These are phyloP conservation scores for Biscogniauxia sp. DNA, from an alignment of 2,329 filamentous ascomycete species.

Conservation along the genomic window DNA sequence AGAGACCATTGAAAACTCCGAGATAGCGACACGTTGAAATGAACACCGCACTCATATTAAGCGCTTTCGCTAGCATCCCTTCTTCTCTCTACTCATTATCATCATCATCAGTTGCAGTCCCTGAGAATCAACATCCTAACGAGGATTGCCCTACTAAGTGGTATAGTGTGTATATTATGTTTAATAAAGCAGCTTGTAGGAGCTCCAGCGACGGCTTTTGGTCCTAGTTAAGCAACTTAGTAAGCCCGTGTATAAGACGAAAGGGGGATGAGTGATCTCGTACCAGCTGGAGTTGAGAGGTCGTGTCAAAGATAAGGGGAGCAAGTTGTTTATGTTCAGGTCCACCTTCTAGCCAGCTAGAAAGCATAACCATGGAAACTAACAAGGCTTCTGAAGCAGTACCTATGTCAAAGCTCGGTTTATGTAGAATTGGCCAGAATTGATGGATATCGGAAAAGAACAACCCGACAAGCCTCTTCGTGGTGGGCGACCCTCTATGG, in stretches of 20 bases:
- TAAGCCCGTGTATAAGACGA: neutral
- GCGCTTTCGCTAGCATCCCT: slow-evolving; percentile 15
- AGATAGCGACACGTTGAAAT: slow-evolving; percentile 19
- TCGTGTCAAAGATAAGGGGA: slow-evolving; percentile 11
- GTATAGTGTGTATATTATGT: slow-evolving; percentile 12
- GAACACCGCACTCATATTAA: slow-evolving; percentile 11
- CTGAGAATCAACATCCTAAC: neutral
- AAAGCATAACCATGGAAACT: slow-evolving; percentile 12
- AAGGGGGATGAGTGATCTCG: neutral
- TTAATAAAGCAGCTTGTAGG: slow-evolving; percentile 14
- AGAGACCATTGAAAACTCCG: slow-evolving; percentile 18
- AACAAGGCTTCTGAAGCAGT: slow-evolving; percentile 7
- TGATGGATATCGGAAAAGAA: slow-evolving; percentile 16
- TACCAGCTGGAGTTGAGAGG: slow-evolving; percentile 15
- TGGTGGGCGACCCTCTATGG: slow-evolving; percentile 5
- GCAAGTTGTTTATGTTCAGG: slow-evolving; percentile 11
- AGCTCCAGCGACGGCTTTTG: slow-evolving; percentile 8
- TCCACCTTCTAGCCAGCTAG: slow-evolving; percentile 17
- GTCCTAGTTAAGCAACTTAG: slow-evolving; percentile 10
- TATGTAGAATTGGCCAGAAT: slow-evolving; percentile 16
- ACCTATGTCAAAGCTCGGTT: slow-evolving; percentile 10
- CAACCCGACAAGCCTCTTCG: slow-evolving; percentile 11
- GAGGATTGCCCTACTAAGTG: slow-evolving; percentile 7
- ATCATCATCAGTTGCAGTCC: neutral
- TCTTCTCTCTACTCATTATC: slow-evolving; percentile 9